A percentile compares a stretch with the other conserved stretches of the same genome.
These are phyloP conservation scores for Lathyrus tuberosus DNA, from an alignment of 306 rosid genomes.

Conservation along the genomic window DNA sequence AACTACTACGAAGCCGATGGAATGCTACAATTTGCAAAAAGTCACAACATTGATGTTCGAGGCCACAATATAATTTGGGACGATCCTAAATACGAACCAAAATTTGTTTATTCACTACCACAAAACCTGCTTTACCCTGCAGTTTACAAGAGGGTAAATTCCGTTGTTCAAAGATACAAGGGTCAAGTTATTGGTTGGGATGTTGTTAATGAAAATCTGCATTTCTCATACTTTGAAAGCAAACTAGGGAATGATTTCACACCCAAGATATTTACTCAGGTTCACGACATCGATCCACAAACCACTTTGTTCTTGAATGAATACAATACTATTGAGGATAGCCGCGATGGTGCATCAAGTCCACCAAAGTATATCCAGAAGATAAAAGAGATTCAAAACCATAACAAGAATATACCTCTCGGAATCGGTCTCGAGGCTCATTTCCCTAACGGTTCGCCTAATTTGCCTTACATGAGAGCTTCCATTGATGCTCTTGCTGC, in stretches of 20 bases:
- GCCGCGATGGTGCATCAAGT: slow-evolving; percentile 39
- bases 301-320: slow-evolving; percentile 70
- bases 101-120: slow-evolving; percentile 63
- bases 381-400: slow-evolving; percentile 48
- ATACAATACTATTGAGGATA: slow-evolving; percentile 66
- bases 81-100: slow-evolving; percentile 51
- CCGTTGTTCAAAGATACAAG: slow-evolving; percentile 55
- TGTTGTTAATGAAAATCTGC: slow-evolving; percentile 77
- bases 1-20: slow-evolving; percentile 56
- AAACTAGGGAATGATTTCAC: slow-evolving; percentile 50
- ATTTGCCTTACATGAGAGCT: slow-evolving; percentile 68
- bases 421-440: slow-evolving; percentile 79
- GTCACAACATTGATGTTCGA: slow-evolving; percentile 52
- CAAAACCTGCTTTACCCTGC: slow-evolving; percentile 40
- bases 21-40: slow-evolving; percentile 58
- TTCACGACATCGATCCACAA: slow-evolving; percentile 42
- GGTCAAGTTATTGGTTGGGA: slow-evolving; percentile 78
- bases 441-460: slow-evolving; percentile 46
- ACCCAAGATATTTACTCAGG: slow-evolving; percentile 43
- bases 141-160: slow-evolving; percentile 44
- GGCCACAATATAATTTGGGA: slow-evolving; percentile 83
- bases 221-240: slow-evolving; percentile 56
- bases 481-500: slow-evolving; percentile 70
- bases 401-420: slow-evolving; percentile 15
- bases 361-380: slow-evolving; percentile 60